Evolutionary conservation across 345 rosid species (phyloP).

Genomic region (Heritiera fomes): DNA sequence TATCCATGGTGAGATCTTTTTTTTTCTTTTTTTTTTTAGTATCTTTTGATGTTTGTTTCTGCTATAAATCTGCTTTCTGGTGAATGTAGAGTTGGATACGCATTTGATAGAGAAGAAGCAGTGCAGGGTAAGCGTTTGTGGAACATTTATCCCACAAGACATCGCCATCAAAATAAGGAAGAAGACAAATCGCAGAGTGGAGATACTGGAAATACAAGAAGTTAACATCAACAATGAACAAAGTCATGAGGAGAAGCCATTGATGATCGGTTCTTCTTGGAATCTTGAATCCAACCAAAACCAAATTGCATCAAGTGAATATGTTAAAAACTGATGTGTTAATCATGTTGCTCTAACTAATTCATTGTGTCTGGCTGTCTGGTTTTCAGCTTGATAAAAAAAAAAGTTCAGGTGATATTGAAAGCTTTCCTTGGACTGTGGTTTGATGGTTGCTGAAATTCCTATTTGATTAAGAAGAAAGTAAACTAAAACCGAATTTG

Average conservation of each 20-base stretch:
- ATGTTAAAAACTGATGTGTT: neutral
- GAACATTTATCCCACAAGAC: conserved; percentile 43
- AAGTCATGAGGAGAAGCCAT: conserved; percentile 16
- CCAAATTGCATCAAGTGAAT: neutral
- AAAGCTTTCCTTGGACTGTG: no score
- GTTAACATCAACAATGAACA: conserved; percentile 12
- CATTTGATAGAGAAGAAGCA: conserved; percentile 48
- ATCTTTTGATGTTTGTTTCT: neutral
- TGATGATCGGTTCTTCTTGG: conserved; percentile 22
- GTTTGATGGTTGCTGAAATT: no score
- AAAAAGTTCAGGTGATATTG: no score
- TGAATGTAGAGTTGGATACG: conserved; percentile 39
- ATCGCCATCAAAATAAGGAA: conserved; percentile 52
- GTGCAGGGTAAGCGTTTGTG: conserved; percentile 40
- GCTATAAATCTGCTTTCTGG: neutral
- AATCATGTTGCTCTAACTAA: neutral
- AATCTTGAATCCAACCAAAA: conserved; percentile 19
- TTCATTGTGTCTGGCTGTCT: no score
- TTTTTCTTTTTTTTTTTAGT: no score
- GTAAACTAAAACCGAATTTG: no score
- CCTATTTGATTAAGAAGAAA: no score
- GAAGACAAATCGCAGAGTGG: conserved; percentile 54
- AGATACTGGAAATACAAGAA: conserved; percentile 49
- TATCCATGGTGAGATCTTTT: conserved; percentile 27
- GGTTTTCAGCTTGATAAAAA: no score